A percentile compares a stretch with the other conserved stretches of the same genome.
Conservation (phyloP, 495 filamentous ascomycete species). For the Sabuloglossum arenarium region DNA sequence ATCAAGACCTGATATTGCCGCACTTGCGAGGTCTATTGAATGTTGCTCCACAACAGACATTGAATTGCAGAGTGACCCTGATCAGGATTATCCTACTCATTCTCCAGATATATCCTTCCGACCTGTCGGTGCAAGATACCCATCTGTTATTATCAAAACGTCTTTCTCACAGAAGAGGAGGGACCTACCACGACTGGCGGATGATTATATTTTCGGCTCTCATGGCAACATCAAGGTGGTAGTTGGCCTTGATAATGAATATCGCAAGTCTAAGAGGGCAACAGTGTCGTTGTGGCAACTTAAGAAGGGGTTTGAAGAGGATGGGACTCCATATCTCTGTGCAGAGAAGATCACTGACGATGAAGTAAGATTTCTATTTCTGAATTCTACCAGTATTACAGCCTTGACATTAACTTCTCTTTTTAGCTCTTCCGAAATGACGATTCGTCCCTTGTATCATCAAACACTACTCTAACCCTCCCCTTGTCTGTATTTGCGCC, state of each 20-base stretch:
- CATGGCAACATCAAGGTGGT: slow-evolving; percentile 13
- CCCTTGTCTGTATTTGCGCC: not conserved
- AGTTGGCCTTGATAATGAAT: slow-evolving; percentile 16
- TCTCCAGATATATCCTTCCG: slow-evolving; percentile 16
- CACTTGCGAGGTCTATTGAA: too few relatives aligned
- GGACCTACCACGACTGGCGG: slow-evolving; percentile 12
- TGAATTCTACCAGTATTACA: not conserved
- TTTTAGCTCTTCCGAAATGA: not conserved
- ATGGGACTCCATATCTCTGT: not conserved
- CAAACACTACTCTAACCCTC: not conserved
- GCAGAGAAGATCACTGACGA: not conserved
- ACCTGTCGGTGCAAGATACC: slow-evolving; percentile 12
- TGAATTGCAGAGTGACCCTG: too few relatives aligned
- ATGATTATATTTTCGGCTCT: slow-evolving; percentile 17
- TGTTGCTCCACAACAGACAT: too few relatives aligned
- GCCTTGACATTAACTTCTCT: not conserved
- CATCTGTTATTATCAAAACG: slow-evolving; percentile 16
- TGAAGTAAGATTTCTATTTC: not conserved
- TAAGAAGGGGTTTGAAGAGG: not conserved
- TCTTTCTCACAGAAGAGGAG: slow-evolving; percentile 18
- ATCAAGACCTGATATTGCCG: too few relatives aligned
- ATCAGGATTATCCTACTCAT: too few relatives aligned
- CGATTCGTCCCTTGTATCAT: not conserved
- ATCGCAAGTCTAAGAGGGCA: not conserved
- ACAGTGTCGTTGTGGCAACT: not conserved